Conservation (phyloP, 2,329 filamentous ascomycete genomes). For the Aspergillus ibericus region DNA sequence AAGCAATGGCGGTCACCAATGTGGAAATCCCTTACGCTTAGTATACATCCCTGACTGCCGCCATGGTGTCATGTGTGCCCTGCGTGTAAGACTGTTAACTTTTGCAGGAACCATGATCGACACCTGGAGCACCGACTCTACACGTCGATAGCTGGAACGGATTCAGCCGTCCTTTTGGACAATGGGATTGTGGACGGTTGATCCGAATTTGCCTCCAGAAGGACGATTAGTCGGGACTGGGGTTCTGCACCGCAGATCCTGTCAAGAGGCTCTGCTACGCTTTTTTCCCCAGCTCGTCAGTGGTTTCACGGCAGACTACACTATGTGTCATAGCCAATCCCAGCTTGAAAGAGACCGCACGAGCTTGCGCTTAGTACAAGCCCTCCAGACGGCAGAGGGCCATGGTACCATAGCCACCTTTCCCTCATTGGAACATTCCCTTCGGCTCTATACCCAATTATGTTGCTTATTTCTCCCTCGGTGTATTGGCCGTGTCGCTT, state of each 20-base stretch:
- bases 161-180: background rate
- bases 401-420: background rate
- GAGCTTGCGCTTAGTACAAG: background rate
- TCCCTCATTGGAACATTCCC: background rate
- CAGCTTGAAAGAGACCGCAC: background rate
- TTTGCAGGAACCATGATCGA: background rate
- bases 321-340: background rate
- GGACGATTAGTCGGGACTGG: background rate
- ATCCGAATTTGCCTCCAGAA: background rate
- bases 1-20: background rate
- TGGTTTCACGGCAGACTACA: background rate
- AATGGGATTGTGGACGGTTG: background rate
- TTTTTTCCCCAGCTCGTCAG: background rate
- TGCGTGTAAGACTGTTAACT: background rate
- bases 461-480: background rate
- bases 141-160: background rate
- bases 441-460: background rate
- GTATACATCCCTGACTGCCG: background rate
- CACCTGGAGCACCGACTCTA: background rate
- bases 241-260: background rate
- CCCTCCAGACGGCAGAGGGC: background rate
- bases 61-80: background rate
- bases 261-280: background rate
- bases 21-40: background rate
- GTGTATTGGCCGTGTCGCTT: too few species aligned